Evolutionary conservation across 768 basidiomycete genomes (phyloP).

Genomic region (Cystobasidium onofrii): DNA sequence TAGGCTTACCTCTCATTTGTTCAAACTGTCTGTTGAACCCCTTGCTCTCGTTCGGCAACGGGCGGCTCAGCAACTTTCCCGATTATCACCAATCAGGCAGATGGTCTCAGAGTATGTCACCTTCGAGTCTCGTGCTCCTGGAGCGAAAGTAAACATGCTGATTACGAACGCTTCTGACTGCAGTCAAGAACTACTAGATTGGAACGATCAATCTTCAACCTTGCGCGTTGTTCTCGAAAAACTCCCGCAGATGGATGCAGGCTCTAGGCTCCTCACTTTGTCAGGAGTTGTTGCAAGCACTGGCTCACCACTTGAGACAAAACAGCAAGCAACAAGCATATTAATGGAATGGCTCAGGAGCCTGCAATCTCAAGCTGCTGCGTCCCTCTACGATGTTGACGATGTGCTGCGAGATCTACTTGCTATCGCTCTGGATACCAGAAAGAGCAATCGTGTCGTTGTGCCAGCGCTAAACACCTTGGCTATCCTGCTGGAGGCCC

Average conservation of each 20-base stretch:
- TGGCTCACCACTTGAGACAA: neutral
- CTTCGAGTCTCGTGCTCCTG: neutral
- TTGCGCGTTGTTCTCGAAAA: neutral
- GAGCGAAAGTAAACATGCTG: too few species aligned
- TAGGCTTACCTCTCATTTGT: constrained; percentile 56
- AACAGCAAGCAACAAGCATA: neutral
- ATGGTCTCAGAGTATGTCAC: neutral
- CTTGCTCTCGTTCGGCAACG: constrained; percentile 81
- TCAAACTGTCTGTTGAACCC: constrained; percentile 84
- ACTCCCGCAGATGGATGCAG: neutral
- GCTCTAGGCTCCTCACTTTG: neutral
- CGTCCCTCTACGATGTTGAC: neutral
- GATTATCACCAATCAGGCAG: neutral
- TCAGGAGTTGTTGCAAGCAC: neutral
- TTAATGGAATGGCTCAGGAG: neutral
- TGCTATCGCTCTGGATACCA: neutral
- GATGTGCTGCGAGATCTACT: neutral
- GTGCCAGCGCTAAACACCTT: neutral
- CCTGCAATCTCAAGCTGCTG: neutral
- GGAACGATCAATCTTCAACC: neutral
- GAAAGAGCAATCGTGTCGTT: neutral
- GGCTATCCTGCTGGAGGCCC: constrained; percentile 5
- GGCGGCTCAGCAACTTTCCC: constrained; percentile 49
- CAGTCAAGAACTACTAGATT: neutral
- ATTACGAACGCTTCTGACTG: neutral